Percentiles rank a stretch among this genome's conserved stretches.
Evolutionary conservation across 306 rosid genomes (phyloP).

Genomic region (Elaeagnus macrophylla): DNA sequence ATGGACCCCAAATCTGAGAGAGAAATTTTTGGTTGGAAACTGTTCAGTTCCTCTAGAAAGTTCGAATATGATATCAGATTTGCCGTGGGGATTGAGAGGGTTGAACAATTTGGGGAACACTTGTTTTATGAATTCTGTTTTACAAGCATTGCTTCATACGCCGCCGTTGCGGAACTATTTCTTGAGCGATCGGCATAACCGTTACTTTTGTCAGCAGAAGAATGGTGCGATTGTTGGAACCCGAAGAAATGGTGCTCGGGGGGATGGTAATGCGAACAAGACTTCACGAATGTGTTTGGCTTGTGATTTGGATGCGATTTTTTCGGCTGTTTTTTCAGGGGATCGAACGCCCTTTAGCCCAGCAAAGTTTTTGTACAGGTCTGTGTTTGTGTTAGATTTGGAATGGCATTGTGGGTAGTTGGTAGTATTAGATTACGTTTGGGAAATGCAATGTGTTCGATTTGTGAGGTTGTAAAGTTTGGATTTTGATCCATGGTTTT

Average conservation of each 20-base stretch:
- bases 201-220: constrained; percentile 67
- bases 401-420: background rate
- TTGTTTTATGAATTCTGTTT: constrained; percentile 88
- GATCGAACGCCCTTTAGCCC: constrained; percentile 85
- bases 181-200: constrained; percentile 73
- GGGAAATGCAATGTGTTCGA: background rate
- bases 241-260: constrained; percentile 22
- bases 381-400: constrained; percentile 1
- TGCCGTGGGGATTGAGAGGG: constrained; percentile 82
- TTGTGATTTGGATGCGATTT: constrained; percentile 77
- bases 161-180: constrained; percentile 88
- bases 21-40: constrained; percentile 39
- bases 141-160: constrained; percentile 88
- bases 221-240: constrained; percentile 21
- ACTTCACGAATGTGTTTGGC: constrained; percentile 56
- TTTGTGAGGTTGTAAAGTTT: background rate
- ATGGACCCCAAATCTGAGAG: constrained; percentile 62
- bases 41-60: constrained; percentile 38
- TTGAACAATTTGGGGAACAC: constrained; percentile 83
- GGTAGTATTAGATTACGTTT: too few species aligned
- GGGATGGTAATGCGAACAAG: constrained; percentile 29
- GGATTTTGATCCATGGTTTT: constrained; percentile 8
- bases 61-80: constrained; percentile 16
- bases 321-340: constrained; percentile 71
- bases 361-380: constrained; percentile 87